phyloP scores from a whole-genome alignment of 768 basidiomycete genomes.

The Lanmaoa rubissima region DNA sequence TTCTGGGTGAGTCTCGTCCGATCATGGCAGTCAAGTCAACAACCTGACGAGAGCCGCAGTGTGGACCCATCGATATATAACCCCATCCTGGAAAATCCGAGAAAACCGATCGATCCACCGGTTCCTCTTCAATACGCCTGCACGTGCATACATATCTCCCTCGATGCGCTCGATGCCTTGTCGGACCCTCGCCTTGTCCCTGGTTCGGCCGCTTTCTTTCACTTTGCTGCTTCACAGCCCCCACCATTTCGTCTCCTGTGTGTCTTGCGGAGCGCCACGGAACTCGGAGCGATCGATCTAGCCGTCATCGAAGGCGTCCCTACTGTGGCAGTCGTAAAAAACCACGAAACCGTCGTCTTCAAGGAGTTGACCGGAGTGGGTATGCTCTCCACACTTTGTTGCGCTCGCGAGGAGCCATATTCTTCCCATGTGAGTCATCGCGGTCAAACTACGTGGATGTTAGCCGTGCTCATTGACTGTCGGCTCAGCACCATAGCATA shows the following conservation, averaged over 20 bases:
- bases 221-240: conserved; percentile 33
- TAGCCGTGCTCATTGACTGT: conserved; percentile 5
- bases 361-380: conserved; percentile 40
- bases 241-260: conserved; percentile 44
- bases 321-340: conserved; percentile 43
- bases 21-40: background rate
- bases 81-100: conserved; percentile 31
- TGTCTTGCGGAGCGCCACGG: conserved; percentile 35
- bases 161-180: conserved; percentile 44
- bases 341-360: conserved; percentile 40
- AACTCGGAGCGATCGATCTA: conserved; percentile 41
- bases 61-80: conserved; percentile 34
- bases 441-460: too few relatives aligned
- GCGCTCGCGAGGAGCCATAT: conserved; percentile 32
- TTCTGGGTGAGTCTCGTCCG: conserved; percentile 15
- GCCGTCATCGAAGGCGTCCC: conserved; percentile 43
- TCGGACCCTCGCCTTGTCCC: conserved; percentile 41
- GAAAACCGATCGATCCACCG: conserved; percentile 41
- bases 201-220: conserved; percentile 38
- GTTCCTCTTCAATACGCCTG: conserved; percentile 45
- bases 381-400: conserved; percentile 38
- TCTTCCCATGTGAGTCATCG: conserved; percentile 26
- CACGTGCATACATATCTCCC: conserved; percentile 40
- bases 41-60: conserved; percentile 15
- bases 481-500: conserved; percentile 44